Evolutionary conservation across 1,284 basidiomycete genomes (phyloP), one percentile per base, ranked within the genome.

Genomic region (Inonotus obliquus): DNA sequence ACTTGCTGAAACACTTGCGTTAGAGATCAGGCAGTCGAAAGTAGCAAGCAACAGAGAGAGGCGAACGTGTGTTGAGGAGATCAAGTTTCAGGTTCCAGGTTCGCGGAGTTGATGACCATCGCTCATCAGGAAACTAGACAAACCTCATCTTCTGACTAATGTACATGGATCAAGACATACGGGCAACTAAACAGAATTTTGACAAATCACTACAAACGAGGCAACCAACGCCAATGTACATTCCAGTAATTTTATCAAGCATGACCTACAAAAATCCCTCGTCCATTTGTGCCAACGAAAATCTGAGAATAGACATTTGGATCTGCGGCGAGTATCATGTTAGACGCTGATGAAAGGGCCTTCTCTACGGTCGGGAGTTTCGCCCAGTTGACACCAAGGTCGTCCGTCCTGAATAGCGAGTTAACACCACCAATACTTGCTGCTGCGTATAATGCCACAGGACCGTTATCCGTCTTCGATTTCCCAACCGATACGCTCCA

Each of bases 401-500:
- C 66, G 54, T 69, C 67, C 25, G 67, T 66, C 38, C 68, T 62
- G 59, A 60, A 70, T 35, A 66, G 60, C 14, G 66, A 65, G 21
- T 57, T 60, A 19, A 63, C 57, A 23, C 65, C 66, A 21, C 52
- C 27, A 27, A 63, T 47, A n/a, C 63, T 67, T 14, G 62, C 68
- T 10, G 64, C 67, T 32, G 61, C 65, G 48, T 55, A 70, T n/a
- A 70, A 35, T n/a, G 69, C 61, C 13, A 66, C 65, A 19, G 66
- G 62, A 13, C 68, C 69, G 14, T 63, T 64, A 9, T 63, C 57
- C 14, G 64, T 61, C 65, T 65, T 66, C 21, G 67, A 65, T 17
- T 68, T 68, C 27, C 69, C 69, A 29, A 66, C 57, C 9, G 67
- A 62, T 47, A 69, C 64, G 13, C 60, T 60, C 67, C 67, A 69